A percentile compares a stretch with the other conserved stretches of the same genome.
phyloP scores from a whole-genome alignment of 208 protist species.

The Phytomonas francai region DNA sequence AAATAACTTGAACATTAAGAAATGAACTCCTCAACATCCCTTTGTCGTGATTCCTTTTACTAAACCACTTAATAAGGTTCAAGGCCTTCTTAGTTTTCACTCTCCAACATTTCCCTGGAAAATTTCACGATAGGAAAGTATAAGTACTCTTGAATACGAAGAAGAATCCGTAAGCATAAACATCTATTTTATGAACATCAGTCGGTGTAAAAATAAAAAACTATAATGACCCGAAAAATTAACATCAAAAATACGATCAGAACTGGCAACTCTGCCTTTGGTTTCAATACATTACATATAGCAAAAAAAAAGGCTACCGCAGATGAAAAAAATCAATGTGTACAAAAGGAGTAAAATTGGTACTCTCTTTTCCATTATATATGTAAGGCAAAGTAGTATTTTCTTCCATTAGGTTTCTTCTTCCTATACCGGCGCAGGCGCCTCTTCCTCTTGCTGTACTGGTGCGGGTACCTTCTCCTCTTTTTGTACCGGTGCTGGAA shows the following conservation, averaged over 20 bases:
- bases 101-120: slow-evolving; percentile 1
- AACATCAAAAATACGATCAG: slow-evolving; percentile 5
- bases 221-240: slow-evolving; percentile 9
- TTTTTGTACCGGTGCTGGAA: neutral
- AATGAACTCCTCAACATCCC: neutral
- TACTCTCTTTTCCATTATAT: neutral
- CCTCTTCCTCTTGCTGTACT: neutral
- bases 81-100: neutral
- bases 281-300: neutral
- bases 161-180: slow-evolving; percentile 9
- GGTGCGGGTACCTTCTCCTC: neutral
- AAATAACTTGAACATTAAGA: neutral
- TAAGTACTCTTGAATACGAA: neutral
- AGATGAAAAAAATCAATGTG: slow-evolving; percentile 1
- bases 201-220: slow-evolving; percentile 9
- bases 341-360: neutral
- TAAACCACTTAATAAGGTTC: neutral
- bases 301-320: slow-evolving; percentile 1
- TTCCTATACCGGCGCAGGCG: neutral
- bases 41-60: neutral
- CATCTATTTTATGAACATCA: neutral
- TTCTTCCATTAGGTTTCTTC: neutral
- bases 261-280: neutral
- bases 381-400: neutral
- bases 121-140: slow-evolving; percentile 2